These are phyloP conservation scores for Microbotryum scabiosae DNA, from an alignment of 1,284 basidiomycete genomes.

Conservation along the genomic window DNA sequence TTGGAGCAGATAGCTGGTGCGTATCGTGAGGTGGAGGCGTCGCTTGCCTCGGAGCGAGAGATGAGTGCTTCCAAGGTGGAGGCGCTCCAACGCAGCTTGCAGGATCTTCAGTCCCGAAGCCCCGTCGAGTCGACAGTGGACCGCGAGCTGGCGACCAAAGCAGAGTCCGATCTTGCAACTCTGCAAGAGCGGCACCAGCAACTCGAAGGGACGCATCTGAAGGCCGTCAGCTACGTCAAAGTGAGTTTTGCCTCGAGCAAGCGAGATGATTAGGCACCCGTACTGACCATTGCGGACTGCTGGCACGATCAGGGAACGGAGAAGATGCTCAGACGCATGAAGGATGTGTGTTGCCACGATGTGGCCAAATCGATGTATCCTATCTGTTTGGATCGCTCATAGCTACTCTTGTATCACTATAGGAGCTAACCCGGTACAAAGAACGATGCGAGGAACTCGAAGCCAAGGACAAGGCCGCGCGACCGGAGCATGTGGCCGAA, in stretches of 20 bases:
- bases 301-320: conserved; percentile 70
- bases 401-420: background rate
- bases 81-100: no score
- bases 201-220: conserved; percentile 35
- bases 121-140: conserved; percentile 5
- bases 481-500: conserved; percentile 53
- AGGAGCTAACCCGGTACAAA: conserved; percentile 80
- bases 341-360: conserved; percentile 45
- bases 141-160: conserved; percentile 19
- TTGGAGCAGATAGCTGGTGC: conserved; percentile 43
- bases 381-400: background rate
- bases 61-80: no score
- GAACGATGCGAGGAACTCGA: conserved; percentile 66
- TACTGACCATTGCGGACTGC: conserved; percentile 17
- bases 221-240: conserved; percentile 39
- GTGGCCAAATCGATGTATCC: background rate
- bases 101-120: no score
- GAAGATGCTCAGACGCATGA: conserved; percentile 97
- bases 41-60: no score
- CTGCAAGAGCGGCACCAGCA: conserved; percentile 32
- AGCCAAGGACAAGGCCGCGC: conserved; percentile 51
- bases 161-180: conserved; percentile 31
- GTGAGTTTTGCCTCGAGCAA: background rate
- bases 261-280: background rate
- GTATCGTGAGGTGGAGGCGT: conserved; percentile 12